Base-by-base conservation (phyloP, 257 asterid genomes). In the Linaria vulgaris region DNA sequence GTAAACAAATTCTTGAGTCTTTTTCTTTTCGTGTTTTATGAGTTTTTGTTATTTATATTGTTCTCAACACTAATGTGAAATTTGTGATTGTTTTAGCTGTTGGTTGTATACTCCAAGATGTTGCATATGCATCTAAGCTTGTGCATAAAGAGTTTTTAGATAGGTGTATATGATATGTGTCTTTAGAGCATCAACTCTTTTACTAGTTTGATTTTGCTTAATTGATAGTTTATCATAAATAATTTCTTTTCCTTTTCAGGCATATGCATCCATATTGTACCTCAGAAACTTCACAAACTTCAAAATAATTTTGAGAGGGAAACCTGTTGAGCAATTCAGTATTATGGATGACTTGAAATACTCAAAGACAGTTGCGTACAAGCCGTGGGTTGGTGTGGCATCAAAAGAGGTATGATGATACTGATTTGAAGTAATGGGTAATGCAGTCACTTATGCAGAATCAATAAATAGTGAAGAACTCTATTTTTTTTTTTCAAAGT, bases 241-340 rank as follows among this genome's bases (percentile, higher is more conserved):
- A 71, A 27, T 58, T 27, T 27, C 34, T 27, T n/a, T 30, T 72
- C 64, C 71, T 76, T 68, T 56, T 50, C 87, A 91, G 97, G 97
- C 95, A 72, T 91, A 91, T 74, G 77, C 96, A 46, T 91, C 97
- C 59, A 78, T 91, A 61, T 73, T 91, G 63, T 91, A 91, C 82
- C 90, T 88, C 76, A 82, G 69, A 77, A 84, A 73, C 64, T 81
- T 91, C 65, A 68, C 72, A 0, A 88, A 84, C 78, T 91, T 91
- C 85, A 74, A 66, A 71, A 88, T 91, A 58, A 73, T 88, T 69
- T 68, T 91, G 73, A 76, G 95, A 76, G 97, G 95, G 71, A 88
- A 80, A 78, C 86, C 88, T 49, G 84, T 91, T 57, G 86, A 88
- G 78, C 96, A 91, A 71, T 81, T 67, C 69, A 78, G 49, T 70